phyloP scores from a whole-genome alignment of 768 basidiomycete genomes.

The Cystobasidium onofrii region DNA sequence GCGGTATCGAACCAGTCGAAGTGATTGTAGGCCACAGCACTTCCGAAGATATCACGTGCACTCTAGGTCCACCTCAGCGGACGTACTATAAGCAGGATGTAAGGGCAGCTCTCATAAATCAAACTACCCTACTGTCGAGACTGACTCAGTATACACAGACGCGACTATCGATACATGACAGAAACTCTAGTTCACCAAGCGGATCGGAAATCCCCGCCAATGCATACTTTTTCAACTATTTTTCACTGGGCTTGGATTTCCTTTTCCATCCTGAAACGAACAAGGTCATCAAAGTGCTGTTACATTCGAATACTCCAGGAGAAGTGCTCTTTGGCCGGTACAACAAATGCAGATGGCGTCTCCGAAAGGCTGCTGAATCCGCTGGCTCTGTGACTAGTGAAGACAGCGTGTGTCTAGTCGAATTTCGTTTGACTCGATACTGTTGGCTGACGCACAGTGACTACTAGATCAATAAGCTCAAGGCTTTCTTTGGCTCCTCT shows the following conservation, averaged over 20 bases:
- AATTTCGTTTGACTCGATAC: background rate
- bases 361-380: background rate
- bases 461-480: background rate
- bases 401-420: background rate
- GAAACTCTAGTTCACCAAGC: background rate
- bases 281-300: constrained; percentile 36
- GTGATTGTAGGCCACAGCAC: constrained; percentile 44
- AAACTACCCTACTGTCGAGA: background rate
- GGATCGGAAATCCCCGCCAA: constrained; percentile 24
- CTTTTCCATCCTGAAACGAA: constrained; percentile 31
- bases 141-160: constrained; percentile 30
- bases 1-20: background rate
- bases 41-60: constrained; percentile 45
- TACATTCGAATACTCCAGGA: constrained; percentile 41
- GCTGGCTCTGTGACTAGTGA: background rate
- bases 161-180: constrained; percentile 35
- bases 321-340: constrained; percentile 38
- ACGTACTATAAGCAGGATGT: constrained; percentile 47
- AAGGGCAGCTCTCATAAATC: too few species aligned
- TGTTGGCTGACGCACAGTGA: background rate
- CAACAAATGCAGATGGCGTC: constrained; percentile 7
- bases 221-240: constrained; percentile 40
- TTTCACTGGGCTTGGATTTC: constrained; percentile 38
- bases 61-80: constrained; percentile 45
- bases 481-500: background rate